phyloP scores from a whole-genome alignment of 164 flowering plant genomes.

The Macadamia tetraphylla region DNA sequence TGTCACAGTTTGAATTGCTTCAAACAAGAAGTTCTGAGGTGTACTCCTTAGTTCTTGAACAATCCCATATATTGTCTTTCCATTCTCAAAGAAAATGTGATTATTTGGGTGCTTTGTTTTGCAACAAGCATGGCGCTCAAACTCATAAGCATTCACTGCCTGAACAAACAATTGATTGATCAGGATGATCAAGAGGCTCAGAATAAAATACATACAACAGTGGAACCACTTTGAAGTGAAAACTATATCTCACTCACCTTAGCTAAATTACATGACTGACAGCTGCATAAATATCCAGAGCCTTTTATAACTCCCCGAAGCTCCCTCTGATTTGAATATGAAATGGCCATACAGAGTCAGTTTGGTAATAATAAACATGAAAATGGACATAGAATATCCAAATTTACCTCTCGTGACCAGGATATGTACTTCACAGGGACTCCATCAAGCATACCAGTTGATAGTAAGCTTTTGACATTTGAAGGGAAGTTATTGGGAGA shows the following conservation, averaged over 20 bases:
- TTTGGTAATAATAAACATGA: neutral
- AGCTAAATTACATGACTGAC: conserved; percentile 51
- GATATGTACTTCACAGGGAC: conserved; percentile 65
- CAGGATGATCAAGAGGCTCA: neutral
- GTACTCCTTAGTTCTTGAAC: conserved; percentile 77
- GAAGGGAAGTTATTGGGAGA: conserved; percentile 64
- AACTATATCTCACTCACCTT: conserved; percentile 32
- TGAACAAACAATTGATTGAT: conserved; percentile 14
- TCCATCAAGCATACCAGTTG: conserved; percentile 77
- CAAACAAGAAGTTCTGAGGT: conserved; percentile 53
- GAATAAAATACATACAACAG: neutral
- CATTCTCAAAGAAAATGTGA: conserved; percentile 77
- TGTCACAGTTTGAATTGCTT: conserved; percentile 55
- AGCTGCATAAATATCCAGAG: conserved; percentile 71
- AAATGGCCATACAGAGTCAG: conserved; percentile 1
- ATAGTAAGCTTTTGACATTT: conserved; percentile 55
- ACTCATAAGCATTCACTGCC: conserved; percentile 70
- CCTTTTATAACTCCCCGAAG: conserved; percentile 66
- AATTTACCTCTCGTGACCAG: conserved; percentile 52
- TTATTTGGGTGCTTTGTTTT: conserved; percentile 81
- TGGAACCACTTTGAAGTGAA: neutral
- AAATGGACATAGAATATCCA: neutral
- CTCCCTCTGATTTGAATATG: conserved; percentile 32
- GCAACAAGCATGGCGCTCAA: conserved; percentile 75
- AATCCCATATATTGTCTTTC: conserved; percentile 64